These are phyloP conservation scores for Nevesoporus exiguus DNA, from an alignment of 768 basidiomycete genomes.

Conservation along the genomic window DNA sequence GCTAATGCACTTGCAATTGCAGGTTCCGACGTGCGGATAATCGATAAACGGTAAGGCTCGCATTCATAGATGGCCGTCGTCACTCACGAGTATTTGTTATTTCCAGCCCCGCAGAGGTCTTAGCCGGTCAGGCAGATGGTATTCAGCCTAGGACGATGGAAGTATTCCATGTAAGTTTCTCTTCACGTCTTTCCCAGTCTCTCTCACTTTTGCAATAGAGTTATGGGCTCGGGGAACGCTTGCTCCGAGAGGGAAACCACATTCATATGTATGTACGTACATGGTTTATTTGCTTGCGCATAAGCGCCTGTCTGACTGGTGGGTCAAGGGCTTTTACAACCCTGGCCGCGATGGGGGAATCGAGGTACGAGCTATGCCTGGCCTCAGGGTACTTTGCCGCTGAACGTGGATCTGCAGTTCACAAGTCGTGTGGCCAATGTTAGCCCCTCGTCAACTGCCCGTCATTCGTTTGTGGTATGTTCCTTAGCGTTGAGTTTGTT, in stretches of 20 bases:
- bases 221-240: constrained; percentile 36
- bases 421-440: constrained; percentile 44
- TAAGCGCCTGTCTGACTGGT: neutral
- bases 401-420: constrained; percentile 38
- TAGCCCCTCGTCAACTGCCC: neutral
- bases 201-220: constrained; percentile 42
- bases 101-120: constrained; percentile 38
- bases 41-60: constrained; percentile 42
- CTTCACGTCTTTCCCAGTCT: neutral
- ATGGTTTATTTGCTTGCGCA: neutral
- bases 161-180: constrained; percentile 42
- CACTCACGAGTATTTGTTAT: neutral
- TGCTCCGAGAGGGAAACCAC: constrained; percentile 64
- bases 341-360: constrained; percentile 59
- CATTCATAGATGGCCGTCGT: neutral
- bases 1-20: constrained; percentile 49
- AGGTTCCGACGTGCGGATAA: constrained; percentile 43
- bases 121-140: constrained; percentile 53
- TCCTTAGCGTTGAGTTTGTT: neutral
- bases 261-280: constrained; percentile 63
- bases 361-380: constrained; percentile 38
- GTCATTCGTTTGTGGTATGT: neutral
- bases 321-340: constrained; percentile 68
- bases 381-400: neutral
- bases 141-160: constrained; percentile 55